Evolutionary conservation across 495 filamentous ascomycete species (phyloP).

Genomic region (Lasiosphaeriaceae sp.): DNA sequence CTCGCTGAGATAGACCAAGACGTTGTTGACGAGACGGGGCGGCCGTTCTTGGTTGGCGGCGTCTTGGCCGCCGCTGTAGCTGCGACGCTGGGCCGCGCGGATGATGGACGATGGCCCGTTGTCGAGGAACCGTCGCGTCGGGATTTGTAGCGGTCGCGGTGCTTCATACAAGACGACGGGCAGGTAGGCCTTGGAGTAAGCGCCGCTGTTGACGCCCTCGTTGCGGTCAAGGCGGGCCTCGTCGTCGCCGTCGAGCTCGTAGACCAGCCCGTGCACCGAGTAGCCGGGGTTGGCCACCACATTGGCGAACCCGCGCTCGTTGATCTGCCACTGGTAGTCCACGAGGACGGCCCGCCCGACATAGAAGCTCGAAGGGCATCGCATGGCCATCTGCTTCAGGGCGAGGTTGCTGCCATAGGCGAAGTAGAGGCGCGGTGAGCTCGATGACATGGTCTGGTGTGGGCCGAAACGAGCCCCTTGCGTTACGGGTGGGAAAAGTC

Average conservation of each 20-base stretch:
- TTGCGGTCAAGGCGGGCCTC: not conserved
- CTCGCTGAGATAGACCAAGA: constrained; percentile 1
- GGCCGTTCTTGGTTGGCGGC: no score
- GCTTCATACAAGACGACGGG: not conserved
- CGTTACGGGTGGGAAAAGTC: no score
- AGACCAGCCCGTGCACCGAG: not conserved
- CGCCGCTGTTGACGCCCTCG: not conserved
- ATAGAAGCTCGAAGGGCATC: not conserved
- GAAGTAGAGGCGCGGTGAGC: constrained; percentile 3
- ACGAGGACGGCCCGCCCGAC: not conserved
- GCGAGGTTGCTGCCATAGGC: not conserved
- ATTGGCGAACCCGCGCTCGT: not conserved
- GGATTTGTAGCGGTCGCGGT: no score
- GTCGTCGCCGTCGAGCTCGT: not conserved
- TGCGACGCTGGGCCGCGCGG: no score
- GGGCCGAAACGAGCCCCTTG: no score
- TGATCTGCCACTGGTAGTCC: constrained; percentile 2
- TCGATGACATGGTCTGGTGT: no score
- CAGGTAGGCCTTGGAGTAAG: not conserved
- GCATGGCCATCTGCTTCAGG: not conserved
- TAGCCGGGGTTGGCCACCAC: not conserved
- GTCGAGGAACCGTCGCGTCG: no score
- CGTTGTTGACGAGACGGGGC: no score
- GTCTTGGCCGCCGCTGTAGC: no score
- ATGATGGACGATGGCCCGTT: no score